A percentile compares a stretch with the other conserved stretches of the same genome.
Conservation (phyloP, 768 basidiomycete species). For the Artomyces pyxidatus region DNA sequence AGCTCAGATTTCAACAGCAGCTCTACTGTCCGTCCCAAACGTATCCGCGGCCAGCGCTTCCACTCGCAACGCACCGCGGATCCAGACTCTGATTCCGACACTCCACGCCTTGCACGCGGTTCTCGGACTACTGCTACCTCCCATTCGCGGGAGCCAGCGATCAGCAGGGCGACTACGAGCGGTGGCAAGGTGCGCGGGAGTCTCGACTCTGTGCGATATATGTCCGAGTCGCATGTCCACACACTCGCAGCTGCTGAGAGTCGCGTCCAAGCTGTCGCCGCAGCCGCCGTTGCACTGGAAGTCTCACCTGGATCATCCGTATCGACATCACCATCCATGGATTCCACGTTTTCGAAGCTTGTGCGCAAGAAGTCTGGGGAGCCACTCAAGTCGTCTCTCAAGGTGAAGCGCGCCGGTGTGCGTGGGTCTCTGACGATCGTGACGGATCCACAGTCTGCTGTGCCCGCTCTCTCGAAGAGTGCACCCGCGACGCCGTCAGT, state of each 20-base stretch:
- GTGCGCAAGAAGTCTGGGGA: slow-evolving; percentile 93
- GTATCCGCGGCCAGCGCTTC: slow-evolving; percentile 21
- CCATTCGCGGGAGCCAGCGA: neutral
- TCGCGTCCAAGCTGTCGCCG: neutral
- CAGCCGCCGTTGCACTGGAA: neutral
- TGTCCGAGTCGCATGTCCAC: slow-evolving; percentile 16
- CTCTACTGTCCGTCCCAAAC: slow-evolving; percentile 20
- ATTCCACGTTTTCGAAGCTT: slow-evolving; percentile 41
- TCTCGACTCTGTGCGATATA: slow-evolving; percentile 4
- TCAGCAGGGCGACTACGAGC: neutral
- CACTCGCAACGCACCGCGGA: slow-evolving; percentile 19
- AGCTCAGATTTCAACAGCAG: slow-evolving; percentile 18
- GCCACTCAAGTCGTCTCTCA: slow-evolving; percentile 86
- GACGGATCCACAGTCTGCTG: slow-evolving; percentile 26
- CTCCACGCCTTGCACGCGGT: slow-evolving; percentile 6
- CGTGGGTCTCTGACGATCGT: slow-evolving; percentile 45
- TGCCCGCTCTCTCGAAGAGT: slow-evolving; percentile 43
- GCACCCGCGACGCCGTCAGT: slow-evolving; percentile 75
- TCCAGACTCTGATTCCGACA: slow-evolving; percentile 4
- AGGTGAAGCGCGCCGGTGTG: slow-evolving; percentile 46
- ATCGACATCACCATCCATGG: slow-evolving; percentile 17
- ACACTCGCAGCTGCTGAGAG: neutral
- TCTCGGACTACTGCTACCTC: neutral
- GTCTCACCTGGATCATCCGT: neutral
- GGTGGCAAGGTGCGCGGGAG: neutral